Evolutionary conservation across 768 basidiomycete species (phyloP), one percentile per base, ranked within the genome.

Genomic region (Boletus speciosus): DNA sequence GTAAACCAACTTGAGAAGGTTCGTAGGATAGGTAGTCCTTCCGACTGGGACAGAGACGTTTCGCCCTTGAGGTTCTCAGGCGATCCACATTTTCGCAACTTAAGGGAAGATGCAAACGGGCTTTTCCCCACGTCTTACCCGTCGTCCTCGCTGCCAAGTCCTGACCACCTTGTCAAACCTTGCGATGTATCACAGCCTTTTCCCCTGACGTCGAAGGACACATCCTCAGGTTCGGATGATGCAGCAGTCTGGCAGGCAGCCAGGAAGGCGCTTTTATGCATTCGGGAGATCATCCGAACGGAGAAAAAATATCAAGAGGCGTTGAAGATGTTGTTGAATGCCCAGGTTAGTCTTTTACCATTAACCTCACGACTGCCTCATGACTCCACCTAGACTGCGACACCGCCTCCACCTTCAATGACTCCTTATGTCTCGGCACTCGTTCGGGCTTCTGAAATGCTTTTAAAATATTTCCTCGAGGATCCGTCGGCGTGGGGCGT

Each of bases 401-500:
- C 76, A 7, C 72, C 76, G 1, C 80, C 82, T 21, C 79, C 84
- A 8, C 68, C 79, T 16, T 69, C 78, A 14, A 79, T 87, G 74
- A 62, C 76, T 21, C 64, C 74, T 10, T 78, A 86, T 57, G 69
- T 83, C 14, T 79, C 74, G 16, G 75, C 73, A 8, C 76, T 88
- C 11, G 71, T 83, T 35, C 60, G 64, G 16, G 79, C 74, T 19
- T 86, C 84, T 29, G 75, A 80, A 48, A 66, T 67, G 16, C 71
- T 86, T 39, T 58, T 84, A n/a, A 68, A 67, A 19, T 69, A 70
- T n/a, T 76, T 85, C 63, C 75, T 81, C 34, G 74, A 76, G 41
- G 84, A 87, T 50, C 86, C 85, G 14, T 85, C 83, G 41, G 82
- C 82, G 3, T 79, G 77, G 74, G 86, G 86, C 9, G 80, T 87